These are phyloP conservation scores for Xylaria sp. DNA, from an alignment of 2,329 filamentous ascomycete species.

Conservation along the genomic window DNA sequence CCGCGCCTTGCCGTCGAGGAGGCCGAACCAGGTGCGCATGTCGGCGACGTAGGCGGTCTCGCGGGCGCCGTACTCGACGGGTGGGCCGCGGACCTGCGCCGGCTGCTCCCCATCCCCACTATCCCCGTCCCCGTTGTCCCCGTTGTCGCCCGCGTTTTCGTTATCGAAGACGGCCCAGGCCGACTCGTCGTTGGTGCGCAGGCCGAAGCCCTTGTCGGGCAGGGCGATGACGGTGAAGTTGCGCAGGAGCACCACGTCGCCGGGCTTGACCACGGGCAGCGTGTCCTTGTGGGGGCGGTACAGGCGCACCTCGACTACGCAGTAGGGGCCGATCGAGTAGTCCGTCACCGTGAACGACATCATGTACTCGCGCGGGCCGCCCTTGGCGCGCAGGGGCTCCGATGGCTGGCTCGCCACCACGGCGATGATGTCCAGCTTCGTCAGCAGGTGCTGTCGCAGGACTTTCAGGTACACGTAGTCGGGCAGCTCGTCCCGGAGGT, in stretches of 20 bases:
- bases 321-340: constrained; percentile 52
- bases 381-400: constrained; percentile 57
- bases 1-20: constrained; percentile 50
- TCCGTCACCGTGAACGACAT: constrained; percentile 62
- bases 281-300: constrained; percentile 61
- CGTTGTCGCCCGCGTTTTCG: constrained; percentile 12
- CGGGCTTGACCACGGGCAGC: constrained; percentile 56
- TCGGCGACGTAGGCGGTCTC: constrained; percentile 54
- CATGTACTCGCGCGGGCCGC: constrained; percentile 61
- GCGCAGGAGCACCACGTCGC: constrained; percentile 62
- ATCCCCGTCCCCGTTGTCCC: too few relatives aligned
- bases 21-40: constrained; percentile 53
- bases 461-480: constrained; percentile 57
- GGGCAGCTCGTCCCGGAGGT: constrained; percentile 52
- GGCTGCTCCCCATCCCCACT: constrained; percentile 31
- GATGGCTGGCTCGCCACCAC: constrained; percentile 55
- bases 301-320: constrained; percentile 58
- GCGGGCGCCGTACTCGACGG: constrained; percentile 56
- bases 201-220: constrained; percentile 57
- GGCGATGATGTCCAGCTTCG: constrained; percentile 56
- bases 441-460: constrained; percentile 53
- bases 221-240: constrained; percentile 58
- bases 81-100: constrained; percentile 61
- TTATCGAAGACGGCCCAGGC: constrained; percentile 65
- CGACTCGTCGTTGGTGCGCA: constrained; percentile 57